phyloP scores from a whole-genome alignment of 441 rosid genomes.

The Populus hybrid region DNA sequence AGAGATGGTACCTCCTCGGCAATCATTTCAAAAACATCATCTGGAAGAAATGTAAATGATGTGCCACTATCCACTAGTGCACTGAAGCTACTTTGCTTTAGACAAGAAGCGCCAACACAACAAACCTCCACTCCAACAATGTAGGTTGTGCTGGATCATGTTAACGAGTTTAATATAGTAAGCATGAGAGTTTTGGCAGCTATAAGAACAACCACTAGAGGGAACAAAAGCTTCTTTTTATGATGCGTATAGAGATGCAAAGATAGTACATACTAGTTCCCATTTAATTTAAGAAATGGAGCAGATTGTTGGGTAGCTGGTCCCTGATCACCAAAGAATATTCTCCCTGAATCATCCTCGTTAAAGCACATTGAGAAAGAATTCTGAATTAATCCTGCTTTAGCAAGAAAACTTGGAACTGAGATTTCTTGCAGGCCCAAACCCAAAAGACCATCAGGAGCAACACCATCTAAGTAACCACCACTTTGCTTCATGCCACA shows the following conservation, averaged over 20 bases:
- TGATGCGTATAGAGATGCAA: conserved; percentile 5
- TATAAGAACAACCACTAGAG: not conserved
- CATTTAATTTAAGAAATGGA: conserved; percentile 46
- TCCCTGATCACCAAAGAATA: conserved; percentile 79
- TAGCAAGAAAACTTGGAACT: conserved; percentile 76
- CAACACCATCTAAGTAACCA: conserved; percentile 60
- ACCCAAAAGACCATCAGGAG: conserved; percentile 90
- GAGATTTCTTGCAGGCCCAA: conserved; percentile 71
- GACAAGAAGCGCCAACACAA: conserved; percentile 68
- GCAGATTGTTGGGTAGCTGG: conserved; percentile 59
- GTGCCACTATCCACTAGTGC: conserved; percentile 76
- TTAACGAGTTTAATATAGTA: not conserved
- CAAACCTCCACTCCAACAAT: conserved; percentile 62
- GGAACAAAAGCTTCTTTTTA: not conserved
- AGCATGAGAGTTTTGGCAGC: not conserved
- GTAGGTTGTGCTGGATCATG: conserved; percentile 54
- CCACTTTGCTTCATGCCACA: conserved; percentile 93
- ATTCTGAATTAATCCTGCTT: conserved; percentile 61
- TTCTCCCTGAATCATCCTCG: conserved; percentile 70
- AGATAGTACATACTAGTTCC: conserved; percentile 47
- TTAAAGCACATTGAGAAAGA: conserved; percentile 83
- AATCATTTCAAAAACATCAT: conserved; percentile 44
- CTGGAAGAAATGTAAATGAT: conserved; percentile 72
- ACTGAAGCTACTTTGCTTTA: conserved; percentile 47
- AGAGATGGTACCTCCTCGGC: conserved; percentile 48